phyloP scores from a whole-genome alignment of 306 rosid species.

The Cyamopsis tetragonoloba region DNA sequence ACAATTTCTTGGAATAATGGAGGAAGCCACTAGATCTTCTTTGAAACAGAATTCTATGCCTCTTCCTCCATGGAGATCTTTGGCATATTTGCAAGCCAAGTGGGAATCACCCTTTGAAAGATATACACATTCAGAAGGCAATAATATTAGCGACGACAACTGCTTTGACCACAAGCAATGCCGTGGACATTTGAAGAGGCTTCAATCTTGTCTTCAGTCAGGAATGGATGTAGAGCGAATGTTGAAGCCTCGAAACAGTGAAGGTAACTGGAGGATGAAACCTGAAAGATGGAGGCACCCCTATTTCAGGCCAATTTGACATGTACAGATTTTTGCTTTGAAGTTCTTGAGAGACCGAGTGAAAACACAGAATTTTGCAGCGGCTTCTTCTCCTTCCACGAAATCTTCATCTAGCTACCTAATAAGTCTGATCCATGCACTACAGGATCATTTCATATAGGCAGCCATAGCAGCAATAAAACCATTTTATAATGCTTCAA shows the following conservation, averaged over 20 bases:
- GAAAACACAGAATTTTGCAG: conserved; percentile 42
- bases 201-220: conserved; percentile 70
- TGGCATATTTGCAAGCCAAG: conserved; percentile 81
- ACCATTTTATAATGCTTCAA: conserved; percentile 16
- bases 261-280: conserved; percentile 60
- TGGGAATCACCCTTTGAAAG: conserved; percentile 85
- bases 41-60: conserved; percentile 94
- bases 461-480: conserved; percentile 27
- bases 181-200: conserved; percentile 67
- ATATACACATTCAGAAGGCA: conserved; percentile 41
- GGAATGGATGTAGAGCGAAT: conserved; percentile 64
- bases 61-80: conserved; percentile 93
- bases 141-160: background rate
- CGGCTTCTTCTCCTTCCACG: background rate
- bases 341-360: conserved; percentile 12
- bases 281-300: conserved; percentile 62
- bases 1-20: conserved; percentile 81
- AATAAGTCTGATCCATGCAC: conserved; percentile 35
- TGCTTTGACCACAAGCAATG: conserved; percentile 69
- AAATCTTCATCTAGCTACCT: conserved; percentile 25
- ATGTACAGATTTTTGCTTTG: conserved; percentile 43
- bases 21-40: conserved; percentile 80
- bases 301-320: conserved; percentile 46
- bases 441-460: conserved; percentile 33
- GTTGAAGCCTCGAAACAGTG: conserved; percentile 55